phyloP scores from a whole-genome alignment of 2,329 filamentous ascomycete species.

The Xylariaceae sp. region DNA sequence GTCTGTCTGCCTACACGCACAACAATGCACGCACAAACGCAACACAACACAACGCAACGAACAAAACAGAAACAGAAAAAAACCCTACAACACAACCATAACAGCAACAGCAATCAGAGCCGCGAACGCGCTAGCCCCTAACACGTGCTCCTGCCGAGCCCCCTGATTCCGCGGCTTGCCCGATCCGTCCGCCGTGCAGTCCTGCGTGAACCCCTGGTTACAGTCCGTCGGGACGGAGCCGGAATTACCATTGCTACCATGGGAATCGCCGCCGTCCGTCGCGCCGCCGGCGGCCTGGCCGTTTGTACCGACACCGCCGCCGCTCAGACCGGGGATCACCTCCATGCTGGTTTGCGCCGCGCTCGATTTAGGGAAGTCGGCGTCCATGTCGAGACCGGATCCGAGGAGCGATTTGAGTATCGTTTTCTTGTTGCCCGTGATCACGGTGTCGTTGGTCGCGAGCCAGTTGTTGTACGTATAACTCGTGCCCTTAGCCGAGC shows the following conservation, averaged over 20 bases:
- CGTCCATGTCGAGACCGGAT: conserved; percentile 70
- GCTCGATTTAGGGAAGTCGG: conserved; percentile 33
- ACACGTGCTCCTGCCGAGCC: conserved; percentile 25
- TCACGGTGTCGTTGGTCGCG: conserved; percentile 71
- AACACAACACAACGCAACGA: too few species aligned
- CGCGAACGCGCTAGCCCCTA: conserved; percentile 32
- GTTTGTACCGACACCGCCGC: conserved; percentile 31
- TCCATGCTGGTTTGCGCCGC: conserved; percentile 23
- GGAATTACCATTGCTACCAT: conserved; percentile 1
- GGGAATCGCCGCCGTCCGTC: conserved; percentile 9
- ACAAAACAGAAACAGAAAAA: too few species aligned
- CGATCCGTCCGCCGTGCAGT: conserved; percentile 17
- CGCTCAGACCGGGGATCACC: conserved; percentile 30
- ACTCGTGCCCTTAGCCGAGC: conserved; percentile 61
- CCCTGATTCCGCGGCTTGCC: conserved; percentile 22
- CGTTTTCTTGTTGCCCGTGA: conserved; percentile 69
- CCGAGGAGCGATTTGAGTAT: conserved; percentile 72
- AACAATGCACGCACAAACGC: too few species aligned
- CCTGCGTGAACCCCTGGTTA: conserved; percentile 29
- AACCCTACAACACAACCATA: conserved; percentile 28
- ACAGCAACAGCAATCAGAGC: conserved; percentile 30
- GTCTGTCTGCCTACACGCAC: too few species aligned
- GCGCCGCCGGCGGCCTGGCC: conserved; percentile 28
- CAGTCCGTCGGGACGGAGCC: conserved; percentile 14
- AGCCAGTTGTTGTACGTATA: conserved; percentile 67